Base-by-base conservation (phyloP, 2,329 filamentous ascomycete species). In the Cladobotryum protrusum region DNA sequence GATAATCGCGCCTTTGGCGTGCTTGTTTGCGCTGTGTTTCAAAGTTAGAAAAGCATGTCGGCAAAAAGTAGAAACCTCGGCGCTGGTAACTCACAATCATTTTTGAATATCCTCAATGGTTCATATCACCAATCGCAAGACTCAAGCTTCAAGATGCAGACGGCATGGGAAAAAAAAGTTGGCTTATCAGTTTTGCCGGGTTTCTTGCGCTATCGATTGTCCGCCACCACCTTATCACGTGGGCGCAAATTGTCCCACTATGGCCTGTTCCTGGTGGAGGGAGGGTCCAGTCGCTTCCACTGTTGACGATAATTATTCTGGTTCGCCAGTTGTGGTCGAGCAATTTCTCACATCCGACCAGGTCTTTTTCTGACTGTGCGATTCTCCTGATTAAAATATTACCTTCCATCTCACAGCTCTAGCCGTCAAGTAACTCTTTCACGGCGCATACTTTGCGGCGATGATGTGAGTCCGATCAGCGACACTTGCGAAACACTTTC, bases 1-100 rank as follows among this genome's bases (percentile, higher is more conserved):
- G 83, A 68, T 97, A 74, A 56, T 70, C 70, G 49, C 70, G 65
- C 58, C 70, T 57, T 59, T 72, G 65, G 52, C 67, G 66, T 29
- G 69, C 65, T 67, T 71, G 65, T 58, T 72, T 72, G 47, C 71
- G 69, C 67, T 70, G 20, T 2, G 20, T 8, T 24, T 3, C 32
- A 2, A 20, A n/a, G 8, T 50, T 14, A 52, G 47, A 4, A 20
- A 3, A 8, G 4, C 2, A n/a, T 5, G 33, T 6, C 6, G 34
- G 5, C 18, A 13, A 11, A 8, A 2, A 9, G 24, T 9, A 9
- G 18, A 8, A 13, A 6, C 20, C 1, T 33, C 14, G 14, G 11
- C 18, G 17, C 18, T 11, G 17, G 41, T 42, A 65, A 61, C 47
- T 47, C 34, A 52, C 24, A 47, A 53, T 53, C 51, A 53, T 53